These are phyloP conservation scores for Cordyceps militaris DNA, from an alignment of 2,329 filamentous ascomycete genomes.

Conservation along the genomic window DNA sequence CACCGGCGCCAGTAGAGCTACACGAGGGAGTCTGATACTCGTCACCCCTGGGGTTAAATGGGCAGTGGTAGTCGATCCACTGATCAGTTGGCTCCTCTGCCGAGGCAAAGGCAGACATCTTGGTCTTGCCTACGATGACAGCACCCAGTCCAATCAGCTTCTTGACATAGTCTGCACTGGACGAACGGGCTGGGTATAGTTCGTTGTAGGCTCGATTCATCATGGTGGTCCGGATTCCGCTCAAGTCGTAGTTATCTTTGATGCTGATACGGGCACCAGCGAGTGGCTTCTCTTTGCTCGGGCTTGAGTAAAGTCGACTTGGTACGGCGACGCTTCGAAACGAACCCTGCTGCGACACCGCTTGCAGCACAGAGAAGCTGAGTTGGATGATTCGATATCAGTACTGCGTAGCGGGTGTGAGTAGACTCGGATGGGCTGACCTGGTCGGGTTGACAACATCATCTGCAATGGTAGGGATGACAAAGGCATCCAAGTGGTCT, in stretches of 20 bases:
- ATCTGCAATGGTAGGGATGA: conserved; percentile 5
- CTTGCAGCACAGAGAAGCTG: conserved; percentile 5
- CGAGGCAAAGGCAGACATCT: conserved; percentile 36
- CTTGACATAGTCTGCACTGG: conserved; percentile 44
- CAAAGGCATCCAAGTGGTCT: conserved; percentile 12
- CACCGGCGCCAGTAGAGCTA: conserved; percentile 22
- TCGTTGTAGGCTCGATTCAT: conserved; percentile 49
- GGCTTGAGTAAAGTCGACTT: conserved; percentile 42
- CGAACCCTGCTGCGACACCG: not conserved
- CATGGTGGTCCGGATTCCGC: conserved; percentile 42
- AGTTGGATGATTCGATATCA: not conserved
- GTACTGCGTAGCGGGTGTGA: not conserved
- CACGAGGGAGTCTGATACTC: conserved; percentile 21
- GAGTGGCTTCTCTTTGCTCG: conserved; percentile 34
- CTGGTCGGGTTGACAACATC: conserved; percentile 6
- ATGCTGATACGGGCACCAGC: conserved; percentile 44
- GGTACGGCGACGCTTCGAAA: conserved; percentile 31
- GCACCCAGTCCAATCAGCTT: conserved; percentile 51
- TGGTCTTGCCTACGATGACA: conserved; percentile 38
- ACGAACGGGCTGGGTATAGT: conserved; percentile 39
- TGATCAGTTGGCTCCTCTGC: conserved; percentile 38
- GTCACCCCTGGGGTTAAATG: conserved; percentile 25
- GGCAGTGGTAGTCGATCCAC: conserved; percentile 24
- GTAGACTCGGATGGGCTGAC: not conserved
- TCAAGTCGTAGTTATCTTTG: conserved; percentile 52